phyloP scores from a whole-genome alignment of 2,329 filamentous ascomycete species.

The Pestalotiopsis sp. region DNA sequence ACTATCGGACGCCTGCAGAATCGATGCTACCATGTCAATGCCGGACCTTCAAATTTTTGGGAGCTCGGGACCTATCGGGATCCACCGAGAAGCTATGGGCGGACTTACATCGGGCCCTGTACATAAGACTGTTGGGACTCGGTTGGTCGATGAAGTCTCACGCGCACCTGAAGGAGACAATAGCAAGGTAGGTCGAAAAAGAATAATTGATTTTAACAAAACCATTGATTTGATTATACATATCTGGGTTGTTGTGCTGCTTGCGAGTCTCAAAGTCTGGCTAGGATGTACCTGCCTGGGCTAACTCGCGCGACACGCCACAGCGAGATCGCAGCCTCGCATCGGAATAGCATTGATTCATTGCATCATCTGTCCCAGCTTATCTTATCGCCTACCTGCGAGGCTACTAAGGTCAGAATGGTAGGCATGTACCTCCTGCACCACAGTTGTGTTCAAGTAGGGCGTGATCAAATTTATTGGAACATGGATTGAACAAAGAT shows the following conservation, averaged over 20 bases:
- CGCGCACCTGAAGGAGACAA: no score
- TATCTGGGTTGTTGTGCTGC: background rate
- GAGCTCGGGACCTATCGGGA: conserved; percentile 1
- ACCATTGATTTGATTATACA: no score
- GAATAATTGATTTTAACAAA: no score
- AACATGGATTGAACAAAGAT: no score
- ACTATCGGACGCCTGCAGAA: background rate
- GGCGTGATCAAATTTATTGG: no score
- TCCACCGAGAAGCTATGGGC: conserved; percentile 2
- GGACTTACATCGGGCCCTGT: conserved; percentile 9
- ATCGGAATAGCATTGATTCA: background rate
- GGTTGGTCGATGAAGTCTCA: background rate
- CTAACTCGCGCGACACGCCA: background rate
- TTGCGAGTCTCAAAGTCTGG: background rate
- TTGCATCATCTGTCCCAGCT: no score
- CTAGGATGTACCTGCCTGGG: background rate
- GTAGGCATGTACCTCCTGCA: no score
- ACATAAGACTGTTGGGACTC: background rate
- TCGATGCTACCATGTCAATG: background rate
- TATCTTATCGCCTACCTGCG: no score
- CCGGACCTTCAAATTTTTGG: conserved; percentile 1
- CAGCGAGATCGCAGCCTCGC: conserved; percentile 4
- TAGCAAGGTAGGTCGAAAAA: no score
- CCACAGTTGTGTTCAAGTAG: no score
- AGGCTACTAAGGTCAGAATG: no score